Evolutionary conservation across 1,284 basidiomycete genomes (phyloP).

Genomic region (Trametes pubescens): DNA sequence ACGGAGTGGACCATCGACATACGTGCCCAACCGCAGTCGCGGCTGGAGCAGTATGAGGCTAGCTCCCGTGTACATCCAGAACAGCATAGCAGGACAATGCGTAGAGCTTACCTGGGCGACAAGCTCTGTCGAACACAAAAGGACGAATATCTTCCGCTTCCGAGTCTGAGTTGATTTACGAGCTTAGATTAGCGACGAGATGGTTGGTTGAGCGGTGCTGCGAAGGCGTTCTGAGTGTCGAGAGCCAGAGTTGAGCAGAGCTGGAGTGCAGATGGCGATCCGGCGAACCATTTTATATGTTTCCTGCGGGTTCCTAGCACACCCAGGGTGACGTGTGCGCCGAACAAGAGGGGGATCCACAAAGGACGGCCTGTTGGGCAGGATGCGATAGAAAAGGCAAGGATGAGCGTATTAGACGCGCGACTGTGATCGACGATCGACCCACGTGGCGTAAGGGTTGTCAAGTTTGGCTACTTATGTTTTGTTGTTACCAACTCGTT

Average conservation of each 20-base stretch:
- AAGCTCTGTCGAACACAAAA: too few relatives aligned
- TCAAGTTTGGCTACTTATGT: slow-evolving; percentile 10
- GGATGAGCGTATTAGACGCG: background rate
- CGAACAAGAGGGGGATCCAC: background rate
- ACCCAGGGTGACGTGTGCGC: background rate
- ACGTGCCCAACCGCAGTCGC: too few relatives aligned
- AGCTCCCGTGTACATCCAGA: too few relatives aligned
- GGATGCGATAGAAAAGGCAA: background rate
- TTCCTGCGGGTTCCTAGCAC: background rate
- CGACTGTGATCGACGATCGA: slow-evolving; percentile 15
- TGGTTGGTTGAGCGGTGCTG: too few relatives aligned
- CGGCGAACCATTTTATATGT: slow-evolving; percentile 13
- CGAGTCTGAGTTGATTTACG: too few relatives aligned
- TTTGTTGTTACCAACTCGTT: background rate
- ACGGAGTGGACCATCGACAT: too few relatives aligned
- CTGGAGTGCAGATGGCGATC: background rate
- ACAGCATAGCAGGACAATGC: too few relatives aligned
- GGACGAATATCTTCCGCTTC: too few relatives aligned
- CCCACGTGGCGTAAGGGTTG: slow-evolving; percentile 16
- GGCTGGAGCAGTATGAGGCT: too few relatives aligned
- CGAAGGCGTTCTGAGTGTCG: too few relatives aligned
- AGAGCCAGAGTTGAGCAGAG: background rate
- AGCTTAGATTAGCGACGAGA: background rate
- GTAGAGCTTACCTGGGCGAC: too few relatives aligned
- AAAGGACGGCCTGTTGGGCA: background rate